Evolutionary conservation across 768 basidiomycete genomes (phyloP), one percentile per base, ranked within the genome.

Genomic region (Tricholoma bakamatsutake): DNA sequence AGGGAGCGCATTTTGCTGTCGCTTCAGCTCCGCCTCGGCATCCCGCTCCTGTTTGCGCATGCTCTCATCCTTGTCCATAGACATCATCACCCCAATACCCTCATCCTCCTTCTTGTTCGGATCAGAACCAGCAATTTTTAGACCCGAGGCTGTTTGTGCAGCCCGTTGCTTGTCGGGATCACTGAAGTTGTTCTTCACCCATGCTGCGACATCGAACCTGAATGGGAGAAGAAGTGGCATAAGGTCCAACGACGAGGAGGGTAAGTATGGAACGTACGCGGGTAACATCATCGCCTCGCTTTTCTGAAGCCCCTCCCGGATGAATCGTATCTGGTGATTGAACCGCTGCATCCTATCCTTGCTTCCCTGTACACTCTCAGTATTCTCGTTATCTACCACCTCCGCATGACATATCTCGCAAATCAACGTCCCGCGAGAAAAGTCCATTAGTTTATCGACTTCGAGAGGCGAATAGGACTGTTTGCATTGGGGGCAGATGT

Each of bases 321-420:
- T 84, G 63, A 87, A 88, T 31, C 87, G 80, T 78, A 95, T 95
- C 68, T 94, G 90, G 59, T 84, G 78, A 69, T 97, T 96, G 69
- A 98, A 94, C 59, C 93, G 77, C 70, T 94, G 90, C 93, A 98
- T 97, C 56, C 92, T 81, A 69, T 98, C 96, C 72, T 96, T 89
- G 63, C 87, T 91, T 9, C 90, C 91, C 57, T 76, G 75, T 5
- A 90, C 87, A 56, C 83, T 88, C 71, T 92, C 93, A 8, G 88
- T 84, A 60, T 94, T 88, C 71, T 95, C 93, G 64, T 97, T 95
- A 69, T 98, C 91, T 27, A 90, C 77, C 12, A 98, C 80, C 67
- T 96, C 94, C 24, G 83, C 84, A 31, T 78, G 81, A 65, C 96
- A 98, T 58, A 88, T 83, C 67, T 96, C 93, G 70, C 97, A 99